Evolutionary conservation across 2,329 filamentous ascomycete species (phyloP).

Genomic region (Neocucurbitaria cava): DNA sequence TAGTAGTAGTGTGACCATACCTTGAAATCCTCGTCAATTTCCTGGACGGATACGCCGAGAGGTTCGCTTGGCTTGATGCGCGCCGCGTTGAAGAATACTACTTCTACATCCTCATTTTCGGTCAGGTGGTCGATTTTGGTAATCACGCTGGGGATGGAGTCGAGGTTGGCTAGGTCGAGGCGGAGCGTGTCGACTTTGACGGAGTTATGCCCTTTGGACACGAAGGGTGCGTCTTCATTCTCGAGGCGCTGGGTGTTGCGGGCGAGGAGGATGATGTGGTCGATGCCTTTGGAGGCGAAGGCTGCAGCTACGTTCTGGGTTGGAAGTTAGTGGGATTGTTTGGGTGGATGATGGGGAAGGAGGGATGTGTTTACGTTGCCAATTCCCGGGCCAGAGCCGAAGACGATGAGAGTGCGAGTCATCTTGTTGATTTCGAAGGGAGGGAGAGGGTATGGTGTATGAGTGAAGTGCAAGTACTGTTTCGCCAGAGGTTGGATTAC

Average conservation of each 20-base stretch:
- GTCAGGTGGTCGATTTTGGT: slow-evolving; percentile 49
- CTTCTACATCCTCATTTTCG: slow-evolving; percentile 49
- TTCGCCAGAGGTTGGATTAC: neutral
- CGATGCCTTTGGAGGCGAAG: slow-evolving; percentile 55
- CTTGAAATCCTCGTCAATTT: slow-evolving; percentile 60
- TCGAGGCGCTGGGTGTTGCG: slow-evolving; percentile 53
- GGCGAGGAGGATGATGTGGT: slow-evolving; percentile 58
- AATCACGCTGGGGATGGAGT: slow-evolving; percentile 49
- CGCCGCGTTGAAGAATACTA: slow-evolving; percentile 62
- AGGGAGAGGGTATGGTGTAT: neutral
- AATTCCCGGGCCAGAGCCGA: slow-evolving; percentile 60
- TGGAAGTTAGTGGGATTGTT: neutral
- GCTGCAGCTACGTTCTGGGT: slow-evolving; percentile 41
- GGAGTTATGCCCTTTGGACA: slow-evolving; percentile 31
- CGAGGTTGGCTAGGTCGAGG: slow-evolving; percentile 54
- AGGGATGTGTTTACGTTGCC: slow-evolving; percentile 37
- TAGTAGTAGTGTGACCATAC: no score
- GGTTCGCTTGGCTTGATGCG: slow-evolving; percentile 53
- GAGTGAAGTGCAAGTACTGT: neutral
- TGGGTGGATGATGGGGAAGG: neutral
- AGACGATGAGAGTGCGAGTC: slow-evolving; percentile 46
- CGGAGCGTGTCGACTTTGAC: slow-evolving; percentile 53
- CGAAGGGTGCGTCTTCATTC: slow-evolving; percentile 44
- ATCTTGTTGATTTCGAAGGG: slow-evolving; percentile 3
- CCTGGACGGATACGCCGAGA: slow-evolving; percentile 52